Evolutionary conservation across 352 stramenopile species (phyloP).

Genomic region (Peronospora belbahrii): DNA sequence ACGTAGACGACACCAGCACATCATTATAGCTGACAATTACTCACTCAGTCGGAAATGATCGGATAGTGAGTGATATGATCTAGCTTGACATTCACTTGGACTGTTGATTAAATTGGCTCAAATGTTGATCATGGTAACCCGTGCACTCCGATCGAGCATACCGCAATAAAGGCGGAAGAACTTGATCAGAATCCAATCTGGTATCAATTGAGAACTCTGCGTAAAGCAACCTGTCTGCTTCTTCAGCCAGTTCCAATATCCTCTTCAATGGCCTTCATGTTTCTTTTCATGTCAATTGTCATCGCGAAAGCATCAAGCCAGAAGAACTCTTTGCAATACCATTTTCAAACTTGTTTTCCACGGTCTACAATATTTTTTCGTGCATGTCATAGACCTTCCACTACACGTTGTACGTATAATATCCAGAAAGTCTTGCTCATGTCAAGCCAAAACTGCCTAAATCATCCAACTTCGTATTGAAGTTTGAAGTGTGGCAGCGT

Average conservation of each 20-base stretch:
- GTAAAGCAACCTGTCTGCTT: constrained; percentile 89
- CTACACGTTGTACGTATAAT: constrained; percentile 94
- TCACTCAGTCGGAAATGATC: no score
- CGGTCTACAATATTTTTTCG: constrained; percentile 81
- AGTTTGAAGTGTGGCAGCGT: background rate
- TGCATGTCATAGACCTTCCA: constrained; percentile 90
- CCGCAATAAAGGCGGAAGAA: constrained; percentile 41
- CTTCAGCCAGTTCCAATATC: constrained; percentile 88
- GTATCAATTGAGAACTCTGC: constrained; percentile 45
- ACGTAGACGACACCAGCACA: no score
- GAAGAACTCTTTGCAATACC: constrained; percentile 87
- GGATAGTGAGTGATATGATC: no score
- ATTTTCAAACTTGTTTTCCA: constrained; percentile 85
- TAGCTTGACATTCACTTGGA: no score
- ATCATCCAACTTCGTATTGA: constrained; percentile 10
- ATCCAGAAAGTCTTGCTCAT: constrained; percentile 90
- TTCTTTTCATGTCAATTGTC: constrained; percentile 89
- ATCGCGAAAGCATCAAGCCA: constrained; percentile 87
- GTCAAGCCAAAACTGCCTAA: constrained; percentile 85
- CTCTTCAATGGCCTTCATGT: constrained; percentile 86
- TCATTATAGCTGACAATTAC: no score
- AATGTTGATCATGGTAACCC: no score
- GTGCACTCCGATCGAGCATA: no score
- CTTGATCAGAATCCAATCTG: constrained; percentile 14
- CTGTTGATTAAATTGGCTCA: no score